These are phyloP conservation scores for Zoysia pacifica DNA, from an alignment of 176 grass and related monocot species.

Conservation along the genomic window DNA sequence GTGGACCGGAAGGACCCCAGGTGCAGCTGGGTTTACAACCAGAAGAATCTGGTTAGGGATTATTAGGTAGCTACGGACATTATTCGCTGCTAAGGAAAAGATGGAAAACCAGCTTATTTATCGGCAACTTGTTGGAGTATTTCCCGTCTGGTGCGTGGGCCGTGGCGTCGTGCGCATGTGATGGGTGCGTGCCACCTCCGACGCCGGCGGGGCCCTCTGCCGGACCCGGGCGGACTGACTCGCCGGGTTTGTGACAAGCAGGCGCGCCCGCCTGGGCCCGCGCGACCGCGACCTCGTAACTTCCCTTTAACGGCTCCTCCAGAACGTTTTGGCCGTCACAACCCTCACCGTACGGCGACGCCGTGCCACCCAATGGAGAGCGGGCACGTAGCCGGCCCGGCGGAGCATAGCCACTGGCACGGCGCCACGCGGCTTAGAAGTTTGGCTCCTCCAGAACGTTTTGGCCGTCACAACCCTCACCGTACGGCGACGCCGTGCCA, in stretches of 20 bases:
- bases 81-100: slow-evolving; percentile 8
- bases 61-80: slow-evolving; percentile 4
- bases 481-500: not conserved
- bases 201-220: not conserved
- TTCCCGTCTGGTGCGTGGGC: not conserved
- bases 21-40: not conserved
- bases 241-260: too few relatives aligned
- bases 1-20: not conserved
- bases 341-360: not conserved
- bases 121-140: not conserved
- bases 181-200: not conserved
- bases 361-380: not conserved
- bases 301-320: too few relatives aligned
- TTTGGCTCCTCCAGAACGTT: too few relatives aligned
- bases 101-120: not conserved
- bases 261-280: too few relatives aligned
- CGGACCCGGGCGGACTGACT: too few relatives aligned
- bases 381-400: not conserved
- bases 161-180: too few relatives aligned
- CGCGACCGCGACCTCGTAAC: too few relatives aligned
- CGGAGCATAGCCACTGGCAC: rapidly evolving
- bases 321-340: too few relatives aligned
- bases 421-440: too few relatives aligned
- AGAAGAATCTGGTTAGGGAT: not conserved
- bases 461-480: not conserved